Base-by-base conservation (phyloP, 257 asterid species). In the Gardenia jasminoides region DNA sequence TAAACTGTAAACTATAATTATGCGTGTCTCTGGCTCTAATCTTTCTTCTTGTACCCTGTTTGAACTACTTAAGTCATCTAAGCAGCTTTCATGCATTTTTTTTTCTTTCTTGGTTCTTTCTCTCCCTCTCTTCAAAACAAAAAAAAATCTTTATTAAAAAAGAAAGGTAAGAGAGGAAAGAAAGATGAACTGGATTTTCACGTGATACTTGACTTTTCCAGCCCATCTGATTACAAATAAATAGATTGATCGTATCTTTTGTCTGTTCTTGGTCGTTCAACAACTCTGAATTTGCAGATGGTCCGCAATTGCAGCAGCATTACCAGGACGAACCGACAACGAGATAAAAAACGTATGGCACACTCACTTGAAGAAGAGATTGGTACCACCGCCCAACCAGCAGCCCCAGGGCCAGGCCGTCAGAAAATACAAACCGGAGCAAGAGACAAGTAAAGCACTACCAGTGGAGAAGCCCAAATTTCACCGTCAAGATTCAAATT, bases 311-410 rank as follows among this genome's bases (percentile, higher is more conserved):
- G 86, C 88, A 6, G 68, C 83, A 47, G 83, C 44, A 48, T 80
- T 85, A 72, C 67, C 88, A 0, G 85, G 86, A 33, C 78, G 88
- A 39, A 85, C 88, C 0, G 88, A 85, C 54, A 85, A 85, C 36
- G 88, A 85, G 71, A 85, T 85, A 4, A 85, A 85, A 79, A 83
- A 83, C 10, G 70, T 85, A 59, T 85, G 88, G 88, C 83, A 85
- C 72, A 78, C 85, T 10, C 83, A 79, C 59, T 41, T 85, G 17
- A 85, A 85, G 75, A 85, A 85, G 79, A 80, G 76, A 71, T 47
- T 58, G 3, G 20, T 48, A 9, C 22, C 64, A 36, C 75, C 22
- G 41, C 7, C n/a, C n/a, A n/a, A n/a, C n/a, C n/a, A 54, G 3
- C 3, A 20, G 30, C 24, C 12, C 24, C 59, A 10, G 16, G 9